A percentile compares a stretch with the other conserved stretches of the same genome.
These are phyloP conservation scores for Ajuga chamaepitys DNA, from an alignment of 257 asterid genomes.

Conservation along the genomic window DNA sequence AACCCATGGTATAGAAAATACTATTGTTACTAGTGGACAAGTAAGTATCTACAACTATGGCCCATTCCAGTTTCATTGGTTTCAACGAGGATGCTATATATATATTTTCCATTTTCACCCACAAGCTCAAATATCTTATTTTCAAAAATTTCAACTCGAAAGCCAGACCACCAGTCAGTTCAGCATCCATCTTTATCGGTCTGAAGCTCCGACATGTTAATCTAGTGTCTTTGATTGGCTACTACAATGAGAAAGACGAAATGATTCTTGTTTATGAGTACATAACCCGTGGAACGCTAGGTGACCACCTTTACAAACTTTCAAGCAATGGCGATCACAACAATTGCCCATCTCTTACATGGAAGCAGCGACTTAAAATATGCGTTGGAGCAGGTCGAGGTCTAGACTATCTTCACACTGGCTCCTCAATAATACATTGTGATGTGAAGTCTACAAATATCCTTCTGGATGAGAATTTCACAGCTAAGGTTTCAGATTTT, in stretches of 20 bases:
- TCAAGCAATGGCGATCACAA: background rate
- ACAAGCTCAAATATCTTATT: too few relatives aligned
- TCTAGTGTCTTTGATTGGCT: background rate
- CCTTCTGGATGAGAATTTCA: background rate
- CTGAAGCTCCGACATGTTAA: constrained; percentile 8
- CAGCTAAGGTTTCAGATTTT: constrained; percentile 3
- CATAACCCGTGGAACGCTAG: background rate
- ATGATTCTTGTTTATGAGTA: constrained; percentile 16
- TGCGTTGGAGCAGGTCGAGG: constrained; percentile 15
- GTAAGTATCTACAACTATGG: too few relatives aligned
- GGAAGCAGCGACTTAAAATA: background rate
- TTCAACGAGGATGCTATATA: too few relatives aligned
- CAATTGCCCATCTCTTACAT: background rate
- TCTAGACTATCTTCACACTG: constrained; percentile 7
- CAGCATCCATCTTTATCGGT: too few relatives aligned
- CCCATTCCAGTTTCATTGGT: too few relatives aligned
- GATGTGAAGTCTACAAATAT: constrained; percentile 2
- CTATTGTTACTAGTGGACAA: too few relatives aligned
- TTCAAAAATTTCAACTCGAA: too few relatives aligned
- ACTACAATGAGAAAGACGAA: background rate
- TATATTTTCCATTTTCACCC: too few relatives aligned
- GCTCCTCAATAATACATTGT: background rate
- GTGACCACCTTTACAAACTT: background rate
- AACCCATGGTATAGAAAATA: too few relatives aligned
- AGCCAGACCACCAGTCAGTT: too few relatives aligned